Percentiles rank a stretch among this genome's conserved stretches.
Conservation (phyloP, 2,329 filamentous ascomycete species). For the Ophiosphaerella korrae region DNA sequence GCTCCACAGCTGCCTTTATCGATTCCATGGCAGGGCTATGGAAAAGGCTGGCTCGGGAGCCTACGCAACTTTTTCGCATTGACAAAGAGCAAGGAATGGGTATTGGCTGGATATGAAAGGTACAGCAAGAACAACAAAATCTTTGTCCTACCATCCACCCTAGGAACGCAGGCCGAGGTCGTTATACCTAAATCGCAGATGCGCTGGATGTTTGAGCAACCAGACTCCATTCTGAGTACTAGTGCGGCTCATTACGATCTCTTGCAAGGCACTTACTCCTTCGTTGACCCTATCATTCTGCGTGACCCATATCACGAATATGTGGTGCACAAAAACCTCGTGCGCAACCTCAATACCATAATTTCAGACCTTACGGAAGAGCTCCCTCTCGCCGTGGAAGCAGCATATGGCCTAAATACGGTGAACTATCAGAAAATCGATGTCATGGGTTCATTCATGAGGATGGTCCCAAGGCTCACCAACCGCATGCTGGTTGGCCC, state of each 20-base stretch:
- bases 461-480: slow-evolving; percentile 48
- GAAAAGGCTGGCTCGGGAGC: slow-evolving; percentile 26
- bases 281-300: slow-evolving; percentile 43
- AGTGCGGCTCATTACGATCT: slow-evolving; percentile 46
- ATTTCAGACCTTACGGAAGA: slow-evolving; percentile 49
- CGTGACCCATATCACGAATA: slow-evolving; percentile 49
- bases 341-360: slow-evolving; percentile 46
- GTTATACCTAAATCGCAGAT: slow-evolving; percentile 44
- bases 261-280: slow-evolving; percentile 48
- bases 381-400: slow-evolving; percentile 38
- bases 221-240: slow-evolving; percentile 48
- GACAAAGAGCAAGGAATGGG: slow-evolving; percentile 29
- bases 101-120: slow-evolving; percentile 25
- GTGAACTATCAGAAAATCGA: slow-evolving; percentile 45
- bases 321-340: slow-evolving; percentile 49
- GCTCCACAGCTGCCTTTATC: slow-evolving; percentile 20
- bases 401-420: slow-evolving; percentile 46
- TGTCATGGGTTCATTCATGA: slow-evolving; percentile 43
- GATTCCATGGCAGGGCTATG: slow-evolving; percentile 33
- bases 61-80: slow-evolving; percentile 26
- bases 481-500: slow-evolving; percentile 54
- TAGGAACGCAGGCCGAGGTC: slow-evolving; percentile 33
- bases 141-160: slow-evolving; percentile 33
- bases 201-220: slow-evolving; percentile 51
- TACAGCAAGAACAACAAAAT: slow-evolving; percentile 31